These are phyloP conservation scores for Suillus hirtellus DNA, from an alignment of 768 basidiomycete species.

Conservation along the genomic window DNA sequence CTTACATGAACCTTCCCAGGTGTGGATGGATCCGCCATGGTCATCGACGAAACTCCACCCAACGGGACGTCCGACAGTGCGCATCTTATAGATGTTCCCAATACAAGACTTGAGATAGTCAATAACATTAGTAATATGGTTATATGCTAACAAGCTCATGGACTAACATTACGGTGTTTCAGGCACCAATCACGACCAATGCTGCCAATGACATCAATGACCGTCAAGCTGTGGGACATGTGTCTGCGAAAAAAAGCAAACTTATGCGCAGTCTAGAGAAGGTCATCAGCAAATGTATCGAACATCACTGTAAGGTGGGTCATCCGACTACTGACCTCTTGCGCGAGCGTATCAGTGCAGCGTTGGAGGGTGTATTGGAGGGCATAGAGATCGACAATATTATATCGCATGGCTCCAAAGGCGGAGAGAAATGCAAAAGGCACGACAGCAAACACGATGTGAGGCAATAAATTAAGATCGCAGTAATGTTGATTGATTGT, in stretches of 20 bases:
- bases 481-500: too few relatives aligned
- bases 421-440: too few relatives aligned
- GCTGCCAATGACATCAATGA: background rate
- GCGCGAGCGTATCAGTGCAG: background rate
- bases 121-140: too few relatives aligned
- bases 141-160: too few relatives aligned
- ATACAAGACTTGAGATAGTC: too few relatives aligned
- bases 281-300: background rate
- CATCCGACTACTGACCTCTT: background rate
- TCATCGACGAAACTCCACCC: background rate
- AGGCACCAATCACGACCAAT: background rate
- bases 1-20: too few relatives aligned
- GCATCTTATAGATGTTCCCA: too few relatives aligned
- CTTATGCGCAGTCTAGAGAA: background rate
- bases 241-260: background rate
- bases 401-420: too few relatives aligned
- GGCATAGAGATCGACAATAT: background rate
- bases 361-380: background rate
- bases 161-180: too few relatives aligned
- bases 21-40: background rate
- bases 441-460: background rate
- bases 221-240: background rate
- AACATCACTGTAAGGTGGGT: background rate
- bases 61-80: too few relatives aligned
- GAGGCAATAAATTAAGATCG: too few relatives aligned